Conservation (phyloP, 2,329 filamentous ascomycete species). For the Fusarium sp. region DNA sequence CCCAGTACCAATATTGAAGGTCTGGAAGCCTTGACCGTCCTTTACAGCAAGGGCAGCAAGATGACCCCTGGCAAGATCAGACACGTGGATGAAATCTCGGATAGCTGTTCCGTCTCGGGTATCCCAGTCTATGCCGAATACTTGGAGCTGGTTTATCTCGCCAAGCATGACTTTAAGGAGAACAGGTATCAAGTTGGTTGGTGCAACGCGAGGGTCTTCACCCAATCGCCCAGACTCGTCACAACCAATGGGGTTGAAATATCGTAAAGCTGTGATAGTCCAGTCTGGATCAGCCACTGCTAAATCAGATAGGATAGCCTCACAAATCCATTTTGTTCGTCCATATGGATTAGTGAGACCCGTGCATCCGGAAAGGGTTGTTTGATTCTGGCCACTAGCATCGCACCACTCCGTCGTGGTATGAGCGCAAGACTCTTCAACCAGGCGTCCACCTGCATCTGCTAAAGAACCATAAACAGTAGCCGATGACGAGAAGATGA, state of each 20-base stretch:
- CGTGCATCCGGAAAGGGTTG: background rate
- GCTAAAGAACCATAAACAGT: slow-evolving; percentile 72
- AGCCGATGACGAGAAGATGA: slow-evolving; percentile 76
- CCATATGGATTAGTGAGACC: slow-evolving; percentile 61
- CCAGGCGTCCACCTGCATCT: slow-evolving; percentile 52
- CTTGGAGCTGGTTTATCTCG: slow-evolving; percentile 48
- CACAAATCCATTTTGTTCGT: slow-evolving; percentile 75
- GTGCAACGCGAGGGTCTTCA: slow-evolving; percentile 65
- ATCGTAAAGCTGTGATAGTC: slow-evolving; percentile 72
- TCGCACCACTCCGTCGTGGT: slow-evolving; percentile 58
- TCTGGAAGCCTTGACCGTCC: slow-evolving; percentile 51
- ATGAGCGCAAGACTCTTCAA: slow-evolving; percentile 49
- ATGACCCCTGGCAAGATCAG: slow-evolving; percentile 72
- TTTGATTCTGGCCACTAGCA: background rate
- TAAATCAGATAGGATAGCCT: slow-evolving; percentile 73
- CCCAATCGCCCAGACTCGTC: slow-evolving; percentile 72
- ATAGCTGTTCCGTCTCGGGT: slow-evolving; percentile 74
- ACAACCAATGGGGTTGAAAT: slow-evolving; percentile 77
- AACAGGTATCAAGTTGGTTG: slow-evolving; percentile 5
- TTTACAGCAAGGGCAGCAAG: slow-evolving; percentile 66
- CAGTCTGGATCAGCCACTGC: slow-evolving; percentile 70
- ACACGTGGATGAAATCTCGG: slow-evolving; percentile 76
- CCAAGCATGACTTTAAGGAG: slow-evolving; percentile 63
- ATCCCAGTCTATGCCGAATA: slow-evolving; percentile 74
- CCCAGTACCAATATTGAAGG: slow-evolving; percentile 61